These are phyloP conservation scores for carrot (Daucus carota) DNA, from an alignment of 129 eudicot genomes.

Conservation along the genomic window DNA sequence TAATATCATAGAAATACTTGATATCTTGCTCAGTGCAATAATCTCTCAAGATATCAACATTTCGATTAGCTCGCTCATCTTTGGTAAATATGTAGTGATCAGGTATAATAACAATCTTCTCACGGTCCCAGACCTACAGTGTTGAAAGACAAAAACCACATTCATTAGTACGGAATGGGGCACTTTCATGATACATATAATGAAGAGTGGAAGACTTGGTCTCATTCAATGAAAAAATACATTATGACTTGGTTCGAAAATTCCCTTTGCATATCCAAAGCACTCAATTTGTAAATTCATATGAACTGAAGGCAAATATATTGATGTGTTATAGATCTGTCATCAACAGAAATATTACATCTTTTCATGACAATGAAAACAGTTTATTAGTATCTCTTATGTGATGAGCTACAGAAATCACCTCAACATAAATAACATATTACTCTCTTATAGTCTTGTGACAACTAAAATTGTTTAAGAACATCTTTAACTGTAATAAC, in stretches of 20 bases:
- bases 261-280: too few relatives aligned
- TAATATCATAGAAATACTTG: slow-evolving; percentile 88
- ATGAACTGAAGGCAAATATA: not conserved
- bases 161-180: slow-evolving; percentile 2
- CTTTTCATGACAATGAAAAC: not conserved
- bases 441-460: not conserved
- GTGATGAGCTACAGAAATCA: not conserved
- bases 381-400: not conserved
- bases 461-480: not conserved
- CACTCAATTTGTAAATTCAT: not conserved
- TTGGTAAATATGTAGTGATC: slow-evolving; percentile 91
- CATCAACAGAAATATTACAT: not conserved
- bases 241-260: not conserved
- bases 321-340: not conserved
- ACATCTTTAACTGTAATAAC: not conserved
- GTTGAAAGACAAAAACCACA: slow-evolving; percentile 13
- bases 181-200: not conserved
- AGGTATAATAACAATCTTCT: slow-evolving; percentile 84
- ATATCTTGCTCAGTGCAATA: slow-evolving; percentile 77
- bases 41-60: slow-evolving; percentile 83
- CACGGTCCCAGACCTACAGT: slow-evolving; percentile 93
- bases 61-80: slow-evolving; percentile 88
- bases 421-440: not conserved
- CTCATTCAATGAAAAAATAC: not conserved
- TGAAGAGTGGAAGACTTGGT: not conserved